These are phyloP conservation scores for Schoenoplectus triqueter DNA, from an alignment of 202 grass and related monocot genomes.

Conservation along the genomic window DNA sequence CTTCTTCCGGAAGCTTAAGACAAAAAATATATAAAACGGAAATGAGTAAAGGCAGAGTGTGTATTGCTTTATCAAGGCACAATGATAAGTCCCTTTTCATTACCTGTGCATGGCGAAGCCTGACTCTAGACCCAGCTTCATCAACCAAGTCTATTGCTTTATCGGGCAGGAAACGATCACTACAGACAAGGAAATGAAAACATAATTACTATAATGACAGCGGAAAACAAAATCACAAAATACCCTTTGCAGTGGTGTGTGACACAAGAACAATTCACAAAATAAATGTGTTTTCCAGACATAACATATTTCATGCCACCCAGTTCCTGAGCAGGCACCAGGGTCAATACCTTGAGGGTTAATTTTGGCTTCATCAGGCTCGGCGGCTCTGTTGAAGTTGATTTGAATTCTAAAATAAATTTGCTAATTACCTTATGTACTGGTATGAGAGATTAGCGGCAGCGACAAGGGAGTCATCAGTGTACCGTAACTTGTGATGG, in stretches of 20 bases:
- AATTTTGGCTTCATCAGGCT: not conserved
- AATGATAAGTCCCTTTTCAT: slow-evolving; percentile 31
- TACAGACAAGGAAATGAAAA: slow-evolving; percentile 41
- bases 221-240: slow-evolving; percentile 19
- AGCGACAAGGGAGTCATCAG: slow-evolving; percentile 67
- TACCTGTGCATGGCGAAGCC: slow-evolving; percentile 74
- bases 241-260: not conserved
- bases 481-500: slow-evolving; percentile 80
- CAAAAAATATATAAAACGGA: not conserved
- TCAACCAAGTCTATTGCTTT: slow-evolving; percentile 90
- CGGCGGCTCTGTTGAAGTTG: not conserved
- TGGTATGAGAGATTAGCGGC: slow-evolving; percentile 83
- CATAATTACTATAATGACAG: slow-evolving; percentile 30
- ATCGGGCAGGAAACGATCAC: slow-evolving; percentile 79
- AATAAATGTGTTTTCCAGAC: not conserved
- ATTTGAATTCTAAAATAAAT: not conserved
- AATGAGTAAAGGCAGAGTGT: not conserved
- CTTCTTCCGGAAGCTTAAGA: slow-evolving; percentile 78
- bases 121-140: slow-evolving; percentile 78
- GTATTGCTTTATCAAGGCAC: too few relatives aligned
- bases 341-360: too few relatives aligned
- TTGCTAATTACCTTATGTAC: slow-evolving; percentile 71
- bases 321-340: not conserved
- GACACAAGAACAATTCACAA: not conserved
- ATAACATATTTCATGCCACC: not conserved